These are phyloP conservation scores for Hanseniaspora occidentalis DNA, from an alignment of 805 yeast genomes.

Conservation along the genomic window DNA sequence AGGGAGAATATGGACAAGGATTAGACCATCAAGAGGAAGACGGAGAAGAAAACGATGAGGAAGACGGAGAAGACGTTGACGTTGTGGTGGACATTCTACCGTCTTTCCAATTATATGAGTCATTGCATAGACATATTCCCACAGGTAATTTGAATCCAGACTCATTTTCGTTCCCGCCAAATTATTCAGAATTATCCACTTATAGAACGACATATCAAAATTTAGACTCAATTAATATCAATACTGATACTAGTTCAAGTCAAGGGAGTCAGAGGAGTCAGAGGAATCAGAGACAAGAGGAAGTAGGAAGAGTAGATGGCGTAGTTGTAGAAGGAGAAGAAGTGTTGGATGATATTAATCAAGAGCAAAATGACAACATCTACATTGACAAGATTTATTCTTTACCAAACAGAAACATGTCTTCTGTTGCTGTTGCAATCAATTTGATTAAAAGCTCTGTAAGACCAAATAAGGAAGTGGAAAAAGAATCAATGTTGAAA, in stretches of 20 bases:
- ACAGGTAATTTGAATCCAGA: slow-evolving; percentile 13
- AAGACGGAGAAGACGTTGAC: slow-evolving; percentile 2
- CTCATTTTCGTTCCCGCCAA: slow-evolving; percentile 12
- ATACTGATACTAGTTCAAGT: neutral
- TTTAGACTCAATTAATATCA: neutral
- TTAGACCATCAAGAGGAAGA: too few relatives aligned
- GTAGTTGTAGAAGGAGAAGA: neutral
- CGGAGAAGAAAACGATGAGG: slow-evolving; percentile 3
- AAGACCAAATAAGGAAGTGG: slow-evolving; percentile 12
- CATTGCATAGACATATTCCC: slow-evolving; percentile 18
- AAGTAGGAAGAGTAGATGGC: neutral
- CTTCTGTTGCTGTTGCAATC: slow-evolving; percentile 14
- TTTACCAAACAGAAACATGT: slow-evolving; percentile 12
- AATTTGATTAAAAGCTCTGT: slow-evolving; percentile 14
- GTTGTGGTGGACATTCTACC: slow-evolving; percentile 15
- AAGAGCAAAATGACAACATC: slow-evolving; percentile 9
- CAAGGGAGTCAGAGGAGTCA: neutral
- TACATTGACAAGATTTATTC: slow-evolving; percentile 16
- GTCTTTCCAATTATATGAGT: slow-evolving; percentile 18
- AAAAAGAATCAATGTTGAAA: slow-evolving; percentile 23
- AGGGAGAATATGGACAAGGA: too few relatives aligned
- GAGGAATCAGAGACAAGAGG: neutral
- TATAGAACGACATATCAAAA: neutral
- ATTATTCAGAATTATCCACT: slow-evolving; percentile 7
- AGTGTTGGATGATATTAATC: slow-evolving; percentile 9